Evolutionary conservation across 495 filamentous ascomycete genomes (phyloP), one percentile per base, ranked within the genome.

Genomic region (Lasiosphaeris hirsuta): DNA sequence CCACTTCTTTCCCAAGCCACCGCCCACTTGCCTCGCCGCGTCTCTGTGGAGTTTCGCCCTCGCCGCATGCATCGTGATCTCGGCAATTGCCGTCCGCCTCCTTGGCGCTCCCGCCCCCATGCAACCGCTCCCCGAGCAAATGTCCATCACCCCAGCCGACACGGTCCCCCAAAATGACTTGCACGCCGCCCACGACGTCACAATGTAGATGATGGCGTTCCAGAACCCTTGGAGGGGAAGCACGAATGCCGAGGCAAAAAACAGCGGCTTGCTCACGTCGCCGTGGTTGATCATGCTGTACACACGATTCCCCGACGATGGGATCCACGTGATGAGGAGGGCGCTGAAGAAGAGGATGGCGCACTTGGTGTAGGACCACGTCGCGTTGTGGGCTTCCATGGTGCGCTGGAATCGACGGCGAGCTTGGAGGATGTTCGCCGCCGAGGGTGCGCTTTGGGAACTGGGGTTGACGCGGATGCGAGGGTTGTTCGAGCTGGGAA

Each of bases 181-280:
- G 56, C 75, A 78, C 3, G 78, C 78, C 23, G 66, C 60, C 74
- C 74, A 78, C 19, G 76, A 83, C 1, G 89, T 90, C 14, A 82
- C 83, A 4, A 84, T 67, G 73, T 95, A 96, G 56, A 96, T 90
- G 49, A 90, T 65, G 23, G 84, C 82, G 65, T 95, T 96, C 87
- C 89, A 93, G 67, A 93, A 91, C 1, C 90, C 90, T 65, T 95
- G 90, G 0, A 92, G 75, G 0, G 90, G 90, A 10, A 95, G 78
- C 0, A 94, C 90, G 47, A 92, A 80, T 1, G 86, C 81, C n/a
- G 86, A 84, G 40, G 84, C 78, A 59, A 86, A 86, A 62, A 89
- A 85, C 15, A 95, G 80, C 14, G 76, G 74, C 46, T 87, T 84
- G 37, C 74, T 78, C 7, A 80, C 69, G 1, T 77, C 47, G 19